These are phyloP conservation scores for Zoysia pacifica DNA, from an alignment of 176 grass and related monocot genomes.

Conservation along the genomic window DNA sequence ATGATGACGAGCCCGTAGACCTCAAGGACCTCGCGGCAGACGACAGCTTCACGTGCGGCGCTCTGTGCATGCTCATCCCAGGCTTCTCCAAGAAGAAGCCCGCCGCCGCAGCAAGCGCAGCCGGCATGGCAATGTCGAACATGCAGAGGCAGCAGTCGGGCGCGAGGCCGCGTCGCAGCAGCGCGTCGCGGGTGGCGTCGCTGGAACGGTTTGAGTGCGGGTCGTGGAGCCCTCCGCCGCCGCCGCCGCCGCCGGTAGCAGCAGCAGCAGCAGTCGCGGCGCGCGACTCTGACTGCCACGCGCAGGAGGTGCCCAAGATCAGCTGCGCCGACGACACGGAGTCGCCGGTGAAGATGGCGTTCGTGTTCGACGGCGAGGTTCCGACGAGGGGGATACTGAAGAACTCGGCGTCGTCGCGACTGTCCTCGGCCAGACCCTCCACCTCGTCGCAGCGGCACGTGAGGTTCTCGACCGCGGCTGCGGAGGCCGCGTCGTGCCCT, in stretches of 20 bases:
- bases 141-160: conserved; percentile 38
- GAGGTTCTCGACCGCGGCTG: conserved; percentile 68
- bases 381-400: conserved; percentile 55
- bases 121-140: conserved; percentile 3
- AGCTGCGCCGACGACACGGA: conserved; percentile 53
- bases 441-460: conserved; percentile 72
- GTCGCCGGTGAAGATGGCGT: conserved; percentile 63
- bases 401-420: conserved; percentile 61
- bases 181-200: conserved; percentile 46
- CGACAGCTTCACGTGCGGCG: conserved; percentile 52
- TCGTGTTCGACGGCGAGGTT: conserved; percentile 63
- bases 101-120: background rate
- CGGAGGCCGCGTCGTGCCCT: conserved; percentile 47
- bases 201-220: conserved; percentile 72
- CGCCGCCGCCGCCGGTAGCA: background rate
- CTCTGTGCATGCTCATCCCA: conserved; percentile 60
- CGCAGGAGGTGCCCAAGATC: conserved; percentile 50
- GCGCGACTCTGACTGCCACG: conserved; percentile 23
- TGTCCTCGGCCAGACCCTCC: conserved; percentile 50
- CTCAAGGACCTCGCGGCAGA: background rate
- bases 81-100: conserved; percentile 50
- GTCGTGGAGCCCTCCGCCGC: conserved; percentile 48
- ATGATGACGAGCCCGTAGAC: conserved; percentile 34
- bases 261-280: no score
- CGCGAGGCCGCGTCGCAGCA: conserved; percentile 31